Conservation (phyloP, 2,329 filamentous ascomycete species). For the Fusarium pseudoanthophilum region DNA sequence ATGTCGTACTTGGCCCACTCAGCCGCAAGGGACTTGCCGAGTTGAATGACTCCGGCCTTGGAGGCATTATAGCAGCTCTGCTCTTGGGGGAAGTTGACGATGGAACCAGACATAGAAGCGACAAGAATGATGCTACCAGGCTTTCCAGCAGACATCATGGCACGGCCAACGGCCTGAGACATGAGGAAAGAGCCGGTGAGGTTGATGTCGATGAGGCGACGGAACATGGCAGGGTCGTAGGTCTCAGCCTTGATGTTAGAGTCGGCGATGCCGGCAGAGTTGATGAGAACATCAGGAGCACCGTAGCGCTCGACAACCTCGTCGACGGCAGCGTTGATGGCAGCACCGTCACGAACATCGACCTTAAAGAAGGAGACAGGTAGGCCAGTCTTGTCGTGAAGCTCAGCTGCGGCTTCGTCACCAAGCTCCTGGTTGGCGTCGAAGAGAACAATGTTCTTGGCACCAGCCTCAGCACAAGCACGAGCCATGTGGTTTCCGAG, state of each 20-base stretch:
- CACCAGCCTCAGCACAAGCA: conserved; percentile 79
- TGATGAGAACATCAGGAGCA: conserved; percentile 78
- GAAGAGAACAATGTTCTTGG: conserved; percentile 78
- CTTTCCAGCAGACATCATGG: conserved; percentile 78
- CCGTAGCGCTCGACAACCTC: conserved; percentile 74
- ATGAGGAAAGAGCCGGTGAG: conserved; percentile 82
- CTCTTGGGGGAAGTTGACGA: conserved; percentile 89
- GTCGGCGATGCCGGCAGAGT: conserved; percentile 83
- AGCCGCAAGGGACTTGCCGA: conserved; percentile 82
- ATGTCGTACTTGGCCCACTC: conserved; percentile 87
- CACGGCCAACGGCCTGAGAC: conserved; percentile 75
- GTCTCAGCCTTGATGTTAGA: conserved; percentile 86
- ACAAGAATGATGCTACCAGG: conserved; percentile 80
- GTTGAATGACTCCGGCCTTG: conserved; percentile 82
- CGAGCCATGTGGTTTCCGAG: conserved; percentile 84
- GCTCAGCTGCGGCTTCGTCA: conserved; percentile 73
- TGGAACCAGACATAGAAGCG: conserved; percentile 82
- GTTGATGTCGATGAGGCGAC: conserved; percentile 84
- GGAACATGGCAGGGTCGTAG: conserved; percentile 81
- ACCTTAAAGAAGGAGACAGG: conserved; percentile 82
- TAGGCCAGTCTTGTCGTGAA: conserved; percentile 77
- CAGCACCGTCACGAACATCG: conserved; percentile 77
- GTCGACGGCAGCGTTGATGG: conserved; percentile 75
- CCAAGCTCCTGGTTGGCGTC: conserved; percentile 81
- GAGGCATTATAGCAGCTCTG: conserved; percentile 86